These are phyloP conservation scores for Alternaria panax DNA, from an alignment of 2,329 filamentous ascomycete genomes.

Conservation along the genomic window DNA sequence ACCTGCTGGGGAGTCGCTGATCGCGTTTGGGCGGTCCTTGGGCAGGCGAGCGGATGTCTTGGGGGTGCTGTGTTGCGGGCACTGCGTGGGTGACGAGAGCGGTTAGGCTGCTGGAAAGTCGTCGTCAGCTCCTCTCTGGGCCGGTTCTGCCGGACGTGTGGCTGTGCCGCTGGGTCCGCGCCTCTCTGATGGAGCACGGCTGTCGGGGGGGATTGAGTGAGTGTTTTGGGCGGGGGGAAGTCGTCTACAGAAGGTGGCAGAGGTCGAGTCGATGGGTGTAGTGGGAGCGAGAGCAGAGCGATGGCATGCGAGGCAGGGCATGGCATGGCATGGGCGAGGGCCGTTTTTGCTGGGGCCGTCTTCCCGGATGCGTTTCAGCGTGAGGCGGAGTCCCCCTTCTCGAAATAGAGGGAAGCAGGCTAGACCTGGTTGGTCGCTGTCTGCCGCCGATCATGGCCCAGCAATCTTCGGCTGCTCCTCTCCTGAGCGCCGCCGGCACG, in stretches of 20 bases:
- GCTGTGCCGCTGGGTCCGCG: slow-evolving; percentile 31
- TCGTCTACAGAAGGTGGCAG: not conserved
- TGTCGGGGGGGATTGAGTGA: not conserved
- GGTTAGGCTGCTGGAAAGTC: slow-evolving; percentile 46
- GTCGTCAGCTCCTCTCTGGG: slow-evolving; percentile 47
- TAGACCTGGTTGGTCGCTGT: slow-evolving; percentile 13
- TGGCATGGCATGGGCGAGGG: slow-evolving; percentile 14
- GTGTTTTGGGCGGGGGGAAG: not conserved
- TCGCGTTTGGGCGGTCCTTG: slow-evolving; percentile 29
- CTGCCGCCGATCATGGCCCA: slow-evolving; percentile 11
- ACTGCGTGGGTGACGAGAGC: slow-evolving; percentile 27
- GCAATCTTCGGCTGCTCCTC: slow-evolving; percentile 6
- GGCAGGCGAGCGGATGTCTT: slow-evolving; percentile 37
- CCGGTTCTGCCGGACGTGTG: slow-evolving; percentile 42
- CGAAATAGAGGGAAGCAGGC: slow-evolving; percentile 26
- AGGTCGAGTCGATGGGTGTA: slow-evolving; percentile 2
- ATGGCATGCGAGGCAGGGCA: slow-evolving; percentile 11
- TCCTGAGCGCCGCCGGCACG: slow-evolving; percentile 5
- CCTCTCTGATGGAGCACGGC: not conserved
- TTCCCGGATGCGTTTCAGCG: slow-evolving; percentile 28
- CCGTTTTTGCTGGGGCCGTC: slow-evolving; percentile 35
- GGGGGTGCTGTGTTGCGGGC: slow-evolving; percentile 31
- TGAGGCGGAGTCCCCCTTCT: slow-evolving; percentile 22
- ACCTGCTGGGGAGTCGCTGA: slow-evolving; percentile 17
- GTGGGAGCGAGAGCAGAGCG: slow-evolving; percentile 8